These are phyloP conservation scores for Serendipita vermifera DNA, from an alignment of 768 basidiomycete species.

Conservation along the genomic window DNA sequence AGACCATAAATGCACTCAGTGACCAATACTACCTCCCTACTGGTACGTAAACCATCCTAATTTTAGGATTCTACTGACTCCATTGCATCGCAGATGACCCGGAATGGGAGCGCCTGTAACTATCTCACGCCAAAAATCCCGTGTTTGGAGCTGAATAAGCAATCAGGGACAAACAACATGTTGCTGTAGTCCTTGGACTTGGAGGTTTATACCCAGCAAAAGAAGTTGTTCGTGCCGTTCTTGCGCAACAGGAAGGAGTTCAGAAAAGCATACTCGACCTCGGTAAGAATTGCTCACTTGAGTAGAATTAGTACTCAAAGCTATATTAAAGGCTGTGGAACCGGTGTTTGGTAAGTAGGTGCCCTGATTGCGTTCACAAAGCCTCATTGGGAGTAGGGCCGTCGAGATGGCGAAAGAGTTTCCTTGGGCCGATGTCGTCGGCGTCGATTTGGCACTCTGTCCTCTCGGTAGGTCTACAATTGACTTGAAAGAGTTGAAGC, in stretches of 20 bases:
- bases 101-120: neutral
- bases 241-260: neutral
- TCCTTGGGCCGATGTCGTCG: constrained; percentile 50
- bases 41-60: neutral
- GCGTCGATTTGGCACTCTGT: constrained; percentile 53
- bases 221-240: neutral
- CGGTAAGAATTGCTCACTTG: neutral
- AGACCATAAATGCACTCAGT: constrained; percentile 4
- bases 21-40: constrained; percentile 4
- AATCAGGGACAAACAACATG: neutral
- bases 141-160: no score
- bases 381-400: constrained; percentile 34
- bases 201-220: neutral
- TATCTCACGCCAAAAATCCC: no score
- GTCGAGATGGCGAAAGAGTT: constrained; percentile 60
- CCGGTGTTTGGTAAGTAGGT: neutral
- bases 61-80: neutral
- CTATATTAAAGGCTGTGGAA: neutral
- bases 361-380: neutral
- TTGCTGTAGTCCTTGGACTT: neutral
- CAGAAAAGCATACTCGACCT: neutral
- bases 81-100: neutral
- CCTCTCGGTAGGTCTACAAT: no score
- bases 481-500: no score
- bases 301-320: neutral